Evolutionary conservation across 345 rosid genomes (phyloP).

Genomic region (Punica granatum): DNA sequence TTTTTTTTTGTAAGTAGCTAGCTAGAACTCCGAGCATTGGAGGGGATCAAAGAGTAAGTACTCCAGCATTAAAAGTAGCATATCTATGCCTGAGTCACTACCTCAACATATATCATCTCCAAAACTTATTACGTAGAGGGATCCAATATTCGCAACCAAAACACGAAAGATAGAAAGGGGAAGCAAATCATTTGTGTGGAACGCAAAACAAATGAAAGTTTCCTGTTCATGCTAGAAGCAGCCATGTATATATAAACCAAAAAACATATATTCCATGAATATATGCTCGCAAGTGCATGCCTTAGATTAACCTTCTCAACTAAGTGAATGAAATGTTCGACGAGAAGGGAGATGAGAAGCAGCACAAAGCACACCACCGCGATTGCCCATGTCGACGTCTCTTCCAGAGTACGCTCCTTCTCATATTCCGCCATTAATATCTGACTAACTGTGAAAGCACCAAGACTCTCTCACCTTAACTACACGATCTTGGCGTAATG

Average conservation of each 20-base stretch:
- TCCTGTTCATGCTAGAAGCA: too few relatives aligned
- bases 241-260: too few relatives aligned
- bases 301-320: constrained; percentile 23
- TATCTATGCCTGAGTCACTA: background rate
- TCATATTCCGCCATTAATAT: constrained; percentile 5
- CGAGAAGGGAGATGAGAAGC: constrained; percentile 27
- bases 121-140: too few relatives aligned
- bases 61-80: too few relatives aligned
- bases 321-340: constrained; percentile 28
- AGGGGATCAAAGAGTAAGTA: too few relatives aligned
- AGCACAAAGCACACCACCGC: constrained; percentile 38
- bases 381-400: constrained; percentile 45
- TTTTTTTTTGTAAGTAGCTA: too few relatives aligned
- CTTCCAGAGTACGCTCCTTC: constrained; percentile 23
- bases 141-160: background rate
- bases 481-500: background rate
- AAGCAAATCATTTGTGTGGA: too few relatives aligned
- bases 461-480: background rate
- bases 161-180: too few relatives aligned
- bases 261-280: too few relatives aligned
- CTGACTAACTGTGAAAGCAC: background rate
- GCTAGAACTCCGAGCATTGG: too few relatives aligned
- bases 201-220: too few relatives aligned
- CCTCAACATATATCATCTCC: background rate
- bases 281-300: too few relatives aligned